Conservation (phyloP, 495 filamentous ascomycete species). For the Aspergillus bridgeri region DNA sequence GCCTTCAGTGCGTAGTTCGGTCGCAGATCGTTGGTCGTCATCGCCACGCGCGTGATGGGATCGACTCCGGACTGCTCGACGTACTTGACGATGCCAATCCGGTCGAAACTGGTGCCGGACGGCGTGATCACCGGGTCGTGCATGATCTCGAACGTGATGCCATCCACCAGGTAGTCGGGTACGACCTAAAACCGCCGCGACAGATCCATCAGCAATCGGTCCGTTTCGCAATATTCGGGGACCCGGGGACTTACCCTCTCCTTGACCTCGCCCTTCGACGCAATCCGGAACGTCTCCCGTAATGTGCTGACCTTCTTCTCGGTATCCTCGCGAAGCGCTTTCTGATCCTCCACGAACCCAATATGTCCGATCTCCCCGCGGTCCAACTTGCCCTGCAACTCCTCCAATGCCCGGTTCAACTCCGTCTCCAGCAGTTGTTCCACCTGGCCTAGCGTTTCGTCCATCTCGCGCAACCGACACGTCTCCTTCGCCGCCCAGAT, state of each 20-base stretch:
- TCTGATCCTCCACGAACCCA: conserved; percentile 40
- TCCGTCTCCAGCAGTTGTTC: conserved; percentile 51
- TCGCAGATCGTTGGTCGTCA: conserved; percentile 67
- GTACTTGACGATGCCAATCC: conserved; percentile 82
- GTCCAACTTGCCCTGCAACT: conserved; percentile 39
- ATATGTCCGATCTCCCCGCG: conserved; percentile 47
- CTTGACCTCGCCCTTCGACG: conserved; percentile 57
- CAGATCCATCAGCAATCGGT: background rate
- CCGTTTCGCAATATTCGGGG: background rate
- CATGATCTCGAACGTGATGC: conserved; percentile 90
- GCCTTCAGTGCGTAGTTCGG: conserved; percentile 80
- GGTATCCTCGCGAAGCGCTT: conserved; percentile 43
- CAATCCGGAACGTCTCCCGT: conserved; percentile 41
- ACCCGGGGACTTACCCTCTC: conserved; percentile 47
- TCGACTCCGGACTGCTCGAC: conserved; percentile 71
- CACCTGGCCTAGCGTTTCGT: conserved; percentile 43
- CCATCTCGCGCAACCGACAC: conserved; percentile 43
- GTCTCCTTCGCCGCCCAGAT: conserved; percentile 47
- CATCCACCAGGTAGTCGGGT: conserved; percentile 84
- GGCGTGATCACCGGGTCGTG: conserved; percentile 88
- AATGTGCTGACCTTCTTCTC: conserved; percentile 50
- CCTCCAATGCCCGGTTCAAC: conserved; percentile 53
- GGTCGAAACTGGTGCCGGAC: conserved; percentile 85
- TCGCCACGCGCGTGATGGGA: conserved; percentile 75
- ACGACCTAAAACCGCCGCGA: conserved; percentile 49